Evolutionary conservation across 805 yeast species (phyloP).

Genomic region (Ogataea zsoltii): DNA sequence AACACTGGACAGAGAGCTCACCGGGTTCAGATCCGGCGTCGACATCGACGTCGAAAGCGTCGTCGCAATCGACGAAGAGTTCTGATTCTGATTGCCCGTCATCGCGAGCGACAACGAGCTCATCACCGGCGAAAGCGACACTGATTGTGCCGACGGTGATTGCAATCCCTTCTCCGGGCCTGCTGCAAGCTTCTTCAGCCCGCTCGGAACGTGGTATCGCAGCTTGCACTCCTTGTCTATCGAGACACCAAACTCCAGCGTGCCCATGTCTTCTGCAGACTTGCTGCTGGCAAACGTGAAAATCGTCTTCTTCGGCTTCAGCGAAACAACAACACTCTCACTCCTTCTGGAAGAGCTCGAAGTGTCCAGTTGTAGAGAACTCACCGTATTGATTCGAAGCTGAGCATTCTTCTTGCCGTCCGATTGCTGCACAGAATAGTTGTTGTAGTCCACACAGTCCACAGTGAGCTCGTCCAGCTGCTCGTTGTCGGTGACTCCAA

Average conservation of each 20-base stretch:
- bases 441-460: constrained; percentile 13
- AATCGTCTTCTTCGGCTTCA: constrained; percentile 18
- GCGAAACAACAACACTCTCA: constrained; percentile 8
- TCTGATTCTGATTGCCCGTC: not conserved
- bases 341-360: not conserved
- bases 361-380: not conserved
- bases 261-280: constrained; percentile 15
- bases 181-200: constrained; percentile 18
- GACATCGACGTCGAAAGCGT: not conserved
- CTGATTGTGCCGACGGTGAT: constrained; percentile 6
- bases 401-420: constrained; percentile 20
- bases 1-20: constrained; percentile 12
- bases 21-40: constrained; percentile 9
- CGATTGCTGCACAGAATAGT: constrained; percentile 11
- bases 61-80: not conserved
- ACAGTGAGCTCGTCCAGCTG: constrained; percentile 21
- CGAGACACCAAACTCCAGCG: constrained; percentile 5
- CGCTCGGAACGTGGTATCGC: constrained; percentile 21
- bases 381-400: constrained; percentile 16
- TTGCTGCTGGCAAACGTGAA: constrained; percentile 19
- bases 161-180: constrained; percentile 9
- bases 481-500: constrained; percentile 22
- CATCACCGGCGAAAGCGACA: constrained; percentile 13
- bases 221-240: constrained; percentile 12
- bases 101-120: not conserved